phyloP scores from a whole-genome alignment of 2,329 filamentous ascomycete genomes.

The Ophiostoma himal-ulmi region DNA sequence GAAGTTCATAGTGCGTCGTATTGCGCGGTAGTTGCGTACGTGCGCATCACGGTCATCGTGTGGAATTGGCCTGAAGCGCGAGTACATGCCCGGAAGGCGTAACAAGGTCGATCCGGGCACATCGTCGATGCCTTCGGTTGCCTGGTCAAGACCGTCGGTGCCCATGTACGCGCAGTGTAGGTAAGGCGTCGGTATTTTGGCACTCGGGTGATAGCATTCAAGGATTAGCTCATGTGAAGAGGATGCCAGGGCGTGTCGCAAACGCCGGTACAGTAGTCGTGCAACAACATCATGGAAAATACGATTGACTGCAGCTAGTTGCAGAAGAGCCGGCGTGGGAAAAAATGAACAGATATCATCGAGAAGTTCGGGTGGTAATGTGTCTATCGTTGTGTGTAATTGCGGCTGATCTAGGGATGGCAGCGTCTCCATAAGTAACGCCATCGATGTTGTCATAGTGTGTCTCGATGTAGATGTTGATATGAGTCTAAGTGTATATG shows the following conservation, averaged over 20 bases:
- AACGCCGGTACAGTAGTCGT: slow-evolving; percentile 31
- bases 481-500: neutral
- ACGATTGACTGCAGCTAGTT: slow-evolving; percentile 30
- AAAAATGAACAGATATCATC: slow-evolving; percentile 31
- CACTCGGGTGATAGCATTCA: slow-evolving; percentile 70
- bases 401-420: neutral
- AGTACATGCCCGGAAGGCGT: slow-evolving; percentile 56
- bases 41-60: slow-evolving; percentile 43
- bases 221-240: slow-evolving; percentile 63
- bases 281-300: slow-evolving; percentile 32
- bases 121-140: slow-evolving; percentile 35
- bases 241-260: slow-evolving; percentile 46
- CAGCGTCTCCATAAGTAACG: neutral
- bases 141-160: slow-evolving; percentile 52
- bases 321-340: slow-evolving; percentile 30
- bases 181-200: slow-evolving; percentile 61
- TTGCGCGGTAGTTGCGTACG: slow-evolving; percentile 17
- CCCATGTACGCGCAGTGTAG: slow-evolving; percentile 61
- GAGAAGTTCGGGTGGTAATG: slow-evolving; percentile 30
- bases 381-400: neutral
- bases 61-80: slow-evolving; percentile 61
- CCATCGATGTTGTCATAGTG: slow-evolving; percentile 7
- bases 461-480: neutral
- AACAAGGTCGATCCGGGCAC: slow-evolving; percentile 32
- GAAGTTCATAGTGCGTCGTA: slow-evolving; percentile 17